These are phyloP conservation scores for Termitomyces sp. DNA, from an alignment of 768 basidiomycete genomes.

Conservation along the genomic window DNA sequence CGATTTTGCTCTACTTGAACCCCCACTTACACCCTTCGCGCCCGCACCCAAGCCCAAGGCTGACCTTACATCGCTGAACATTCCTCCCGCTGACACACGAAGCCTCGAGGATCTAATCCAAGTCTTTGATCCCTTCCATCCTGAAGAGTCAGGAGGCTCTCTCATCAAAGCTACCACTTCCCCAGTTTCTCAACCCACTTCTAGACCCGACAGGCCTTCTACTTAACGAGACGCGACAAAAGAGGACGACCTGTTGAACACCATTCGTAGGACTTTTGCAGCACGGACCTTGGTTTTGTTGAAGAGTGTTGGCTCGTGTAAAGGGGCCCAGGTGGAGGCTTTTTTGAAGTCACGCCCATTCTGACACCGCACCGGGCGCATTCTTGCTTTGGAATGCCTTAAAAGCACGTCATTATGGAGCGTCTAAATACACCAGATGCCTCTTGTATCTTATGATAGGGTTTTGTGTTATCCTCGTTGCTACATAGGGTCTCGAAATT, in stretches of 20 bases:
- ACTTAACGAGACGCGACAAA: background rate
- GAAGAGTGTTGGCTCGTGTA: background rate
- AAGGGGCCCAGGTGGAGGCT: background rate
- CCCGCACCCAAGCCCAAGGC: background rate
- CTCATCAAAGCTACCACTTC: background rate
- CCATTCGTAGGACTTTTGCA: background rate
- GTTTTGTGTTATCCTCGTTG: conserved; percentile 3
- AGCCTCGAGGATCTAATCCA: background rate
- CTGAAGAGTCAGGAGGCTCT: background rate
- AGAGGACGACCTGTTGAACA: background rate
- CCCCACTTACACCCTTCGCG: background rate
- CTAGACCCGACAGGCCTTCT: background rate
- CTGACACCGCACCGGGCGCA: too few species aligned
- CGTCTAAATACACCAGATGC: background rate
- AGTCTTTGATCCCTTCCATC: conserved; percentile 3
- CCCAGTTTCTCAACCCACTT: background rate
- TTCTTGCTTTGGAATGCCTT: background rate
- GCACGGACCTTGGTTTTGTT: background rate
- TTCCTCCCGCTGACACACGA: background rate
- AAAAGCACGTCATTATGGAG: background rate
- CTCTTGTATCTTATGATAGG: background rate
- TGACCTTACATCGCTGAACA: background rate
- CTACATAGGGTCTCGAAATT: too few species aligned
- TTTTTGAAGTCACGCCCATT: background rate
- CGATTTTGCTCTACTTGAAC: background rate